These are phyloP conservation scores for Dendryphion nanum DNA, from an alignment of 2,329 filamentous ascomycete genomes.

Conservation along the genomic window DNA sequence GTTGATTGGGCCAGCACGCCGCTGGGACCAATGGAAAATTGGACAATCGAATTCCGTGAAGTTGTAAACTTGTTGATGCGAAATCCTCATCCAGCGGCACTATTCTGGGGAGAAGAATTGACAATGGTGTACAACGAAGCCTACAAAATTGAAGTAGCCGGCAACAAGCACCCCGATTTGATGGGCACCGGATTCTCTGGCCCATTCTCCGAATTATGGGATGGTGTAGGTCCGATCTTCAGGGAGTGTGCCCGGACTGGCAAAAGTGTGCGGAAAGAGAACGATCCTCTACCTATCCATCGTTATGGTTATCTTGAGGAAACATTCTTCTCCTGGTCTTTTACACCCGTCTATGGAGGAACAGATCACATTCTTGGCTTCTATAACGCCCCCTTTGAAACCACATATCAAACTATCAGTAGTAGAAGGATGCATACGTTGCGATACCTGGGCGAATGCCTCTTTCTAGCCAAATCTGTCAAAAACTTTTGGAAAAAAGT, in stretches of 20 bases:
- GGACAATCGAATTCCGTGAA: constrained; percentile 66
- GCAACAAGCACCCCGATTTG: constrained; percentile 57
- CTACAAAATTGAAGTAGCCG: constrained; percentile 31
- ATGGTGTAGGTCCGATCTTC: constrained; percentile 19
- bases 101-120: constrained; percentile 50
- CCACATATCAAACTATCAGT: constrained; percentile 68
- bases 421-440: constrained; percentile 49
- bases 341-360: constrained; percentile 69
- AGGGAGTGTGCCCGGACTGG: too few relatives aligned
- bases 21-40: constrained; percentile 69
- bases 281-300: constrained; percentile 69
- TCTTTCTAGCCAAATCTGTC: constrained; percentile 65
- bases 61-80: constrained; percentile 75
- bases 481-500: constrained; percentile 69
- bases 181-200: constrained; percentile 66
- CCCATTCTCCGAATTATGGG: constrained; percentile 18
- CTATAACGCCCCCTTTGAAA: constrained; percentile 76
- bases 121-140: constrained; percentile 40
- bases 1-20: constrained; percentile 70
- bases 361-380: constrained; percentile 69
- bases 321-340: constrained; percentile 75
- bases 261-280: constrained; percentile 47
- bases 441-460: constrained; percentile 70
- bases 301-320: constrained; percentile 70
- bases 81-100: constrained; percentile 53